phyloP scores from a whole-genome alignment of 2,329 filamentous ascomycete species.

The Xylaria sp. region DNA sequence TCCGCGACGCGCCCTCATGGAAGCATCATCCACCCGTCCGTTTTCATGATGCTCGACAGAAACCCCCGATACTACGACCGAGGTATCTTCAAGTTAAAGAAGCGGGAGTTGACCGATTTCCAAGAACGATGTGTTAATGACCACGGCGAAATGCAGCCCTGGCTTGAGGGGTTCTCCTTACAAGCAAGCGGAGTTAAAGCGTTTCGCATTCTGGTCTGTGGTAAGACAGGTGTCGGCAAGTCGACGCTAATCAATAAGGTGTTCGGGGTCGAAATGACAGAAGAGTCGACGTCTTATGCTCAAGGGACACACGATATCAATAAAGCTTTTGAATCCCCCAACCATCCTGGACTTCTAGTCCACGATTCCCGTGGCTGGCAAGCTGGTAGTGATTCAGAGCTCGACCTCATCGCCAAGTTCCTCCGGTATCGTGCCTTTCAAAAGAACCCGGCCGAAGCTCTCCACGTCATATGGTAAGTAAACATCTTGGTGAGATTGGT shows the following conservation, averaged over 20 bases:
- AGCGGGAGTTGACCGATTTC: constrained; percentile 15
- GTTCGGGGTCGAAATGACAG: constrained; percentile 32
- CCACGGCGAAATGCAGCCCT: constrained; percentile 18
- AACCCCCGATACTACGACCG: constrained; percentile 30
- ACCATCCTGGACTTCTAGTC: constrained; percentile 27
- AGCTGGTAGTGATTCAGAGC: constrained; percentile 28
- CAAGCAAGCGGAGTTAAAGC: constrained; percentile 25
- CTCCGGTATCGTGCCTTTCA: constrained; percentile 28
- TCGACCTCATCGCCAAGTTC: constrained; percentile 29
- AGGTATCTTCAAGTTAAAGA: constrained; percentile 27
- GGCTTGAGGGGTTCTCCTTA: constrained; percentile 24
- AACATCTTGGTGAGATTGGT: background rate
- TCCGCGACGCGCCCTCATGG: constrained; percentile 5
- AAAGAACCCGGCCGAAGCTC: constrained; percentile 31
- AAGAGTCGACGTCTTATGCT: constrained; percentile 26
- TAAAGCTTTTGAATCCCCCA: constrained; percentile 21
- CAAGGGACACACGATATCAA: constrained; percentile 33
- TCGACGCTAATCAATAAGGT: constrained; percentile 24
- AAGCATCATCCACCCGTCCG: constrained; percentile 27
- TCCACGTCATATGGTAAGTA: constrained; percentile 30
- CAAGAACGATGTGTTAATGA: constrained; percentile 26
- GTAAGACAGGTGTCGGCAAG: no score
- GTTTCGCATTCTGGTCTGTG: constrained; percentile 28
- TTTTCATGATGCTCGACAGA: constrained; percentile 21
- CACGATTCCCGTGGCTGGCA: constrained; percentile 33